Base-by-base conservation (phyloP, 805 yeast species). In the Spathaspora gorwiae region DNA sequence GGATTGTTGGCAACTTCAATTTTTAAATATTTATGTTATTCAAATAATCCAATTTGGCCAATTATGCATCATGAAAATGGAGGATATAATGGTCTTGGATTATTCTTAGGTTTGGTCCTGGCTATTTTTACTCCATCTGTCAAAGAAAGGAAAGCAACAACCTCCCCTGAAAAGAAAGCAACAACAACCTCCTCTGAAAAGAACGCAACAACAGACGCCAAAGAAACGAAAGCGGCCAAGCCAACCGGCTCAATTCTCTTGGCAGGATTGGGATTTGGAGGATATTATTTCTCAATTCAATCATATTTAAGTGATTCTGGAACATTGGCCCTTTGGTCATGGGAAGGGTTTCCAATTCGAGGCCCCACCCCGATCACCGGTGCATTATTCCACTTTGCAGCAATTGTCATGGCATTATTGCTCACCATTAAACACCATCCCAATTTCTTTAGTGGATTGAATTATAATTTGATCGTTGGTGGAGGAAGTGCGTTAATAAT, bases 31-130 rank as follows among this genome's bases (percentile, higher is more conserved):
- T 79, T 84, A 8, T 79, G 75, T 55, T 85, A 79, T 66, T 81
- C 98, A 2, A 90, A 90, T 60, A 94, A 94, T 61, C 99, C 99
- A 34, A 72, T 90, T 40, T 94, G 99, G 99, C 95, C 98, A 27
- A 85, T 90, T 42, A 83, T 94, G 90, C 83, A 90, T 61, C 74
- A 73, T 13, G 77, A 72, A 10, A 90, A 87, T 54, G 97, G 97
- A 14, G 99, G 99, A 11, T 80, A 80, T 73, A 92, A 92, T 64
- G 73, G 72, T 43, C 65, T 80, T 29, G 95, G 94, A 35, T 62
- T 89, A 2, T 63, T 72, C 4, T 48, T 85, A 42, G 96, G 95
- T 19, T 54, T 83, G 5, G 51, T 76, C 8, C 75, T 81, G 35
- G 90, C 92, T 2, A 54, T 79, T n/a, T 69, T 83, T 45, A 79